Evolutionary conservation across 2,329 filamentous ascomycete genomes (phyloP), one percentile per base, ranked within the genome.

Genomic region (Colletotrichum godetiae): DNA sequence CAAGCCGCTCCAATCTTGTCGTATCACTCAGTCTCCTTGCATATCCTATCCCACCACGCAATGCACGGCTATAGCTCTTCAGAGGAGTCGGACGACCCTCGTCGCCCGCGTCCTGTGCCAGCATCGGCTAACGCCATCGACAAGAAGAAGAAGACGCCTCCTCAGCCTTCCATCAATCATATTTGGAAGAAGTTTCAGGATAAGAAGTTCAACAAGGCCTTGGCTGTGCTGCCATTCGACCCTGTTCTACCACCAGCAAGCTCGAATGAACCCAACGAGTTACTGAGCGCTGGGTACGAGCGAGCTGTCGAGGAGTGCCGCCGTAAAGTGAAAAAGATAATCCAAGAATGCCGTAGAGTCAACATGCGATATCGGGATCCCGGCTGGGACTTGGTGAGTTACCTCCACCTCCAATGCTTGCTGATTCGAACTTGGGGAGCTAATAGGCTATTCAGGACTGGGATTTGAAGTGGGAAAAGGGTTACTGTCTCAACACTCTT

Each of bases 351-450:
- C 82, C 86, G 88, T 75, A 87, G 93, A 27, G 87, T 95, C 49
- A 97, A 97, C 78, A 93, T 93, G 80, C 92, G 94, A 78, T 97
- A 97, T 79, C 88, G 93, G 31, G 92, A 94, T 75, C 89, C 90
- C 0, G 88, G 87, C 2, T 91, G 86, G 81, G 88, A 90, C 76
- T 78, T 91, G 79, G 88, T 90, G 79, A 80, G 88, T 27, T 86
- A 6, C 7, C 33, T 35, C 33, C 10, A 35, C 6, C 10, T 35
- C 33, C 2, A 19, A 27, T 13, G 11, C 33, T 5, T 7, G 11
- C 33, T 15, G 15, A 49, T 4, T 7, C 58, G 31, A 1, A 27
- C 8, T 15, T 1, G 13, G 12, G 8, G 22, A 58, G 33, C 70
- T 73, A 37, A 73, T 6, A 0, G 6, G 5, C 15, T 6, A 8